Evolutionary conservation across 108 stramenopile genomes (phyloP), one percentile per base, ranked within the genome.

Genomic region (Conticribra guillardii): DNA sequence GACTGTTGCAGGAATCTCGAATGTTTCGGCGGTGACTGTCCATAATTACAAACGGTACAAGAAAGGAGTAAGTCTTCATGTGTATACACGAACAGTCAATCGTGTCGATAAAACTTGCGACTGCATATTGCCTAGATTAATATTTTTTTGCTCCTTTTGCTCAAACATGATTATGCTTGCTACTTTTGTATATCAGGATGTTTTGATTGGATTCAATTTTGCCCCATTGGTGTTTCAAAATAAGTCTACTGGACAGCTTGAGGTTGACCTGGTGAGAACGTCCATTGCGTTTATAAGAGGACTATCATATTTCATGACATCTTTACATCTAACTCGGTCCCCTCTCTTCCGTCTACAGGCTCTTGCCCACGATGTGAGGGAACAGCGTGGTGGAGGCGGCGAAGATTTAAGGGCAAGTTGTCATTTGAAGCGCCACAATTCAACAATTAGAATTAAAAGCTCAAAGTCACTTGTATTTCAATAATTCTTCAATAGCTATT

Each of bases 161-260:
- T 32, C 7, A 28, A 37, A 32, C 59, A 60, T 23, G 34, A 28
- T 46, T 63, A 29, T 28, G 46, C 46, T 11, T 23, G 49, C 19
- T 72, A 54, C 53, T 52, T 62, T n/a, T n/a, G n/a, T n/a, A 44
- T 49, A 62, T 34, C 55, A 61, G 23, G 74, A 75, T 46, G 74
- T 75, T 3, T 56, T 75, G 4, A 75, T 75, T 21, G 74, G 74
- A 30, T 75, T 53, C 67, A 69, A 75, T 37, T 75, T 75, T 54
- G 74, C 74, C 4, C 74, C 74, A 1, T 17, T 75, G 17, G 67
- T 75, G 4, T 75, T 68, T 37, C 66, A 58, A 54, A 45, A 75
- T 16, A 26, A 51, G 21, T 33, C 33, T 0, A 58, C 72, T 1
- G 63, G 72, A 28, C 18, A 23, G 26, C 31, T 73, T 26, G 72